Percentiles rank a stretch among this genome's conserved stretches.
These are phyloP conservation scores for Suillus fuscotomentosus DNA, from an alignment of 768 basidiomycete genomes.

Conservation along the genomic window DNA sequence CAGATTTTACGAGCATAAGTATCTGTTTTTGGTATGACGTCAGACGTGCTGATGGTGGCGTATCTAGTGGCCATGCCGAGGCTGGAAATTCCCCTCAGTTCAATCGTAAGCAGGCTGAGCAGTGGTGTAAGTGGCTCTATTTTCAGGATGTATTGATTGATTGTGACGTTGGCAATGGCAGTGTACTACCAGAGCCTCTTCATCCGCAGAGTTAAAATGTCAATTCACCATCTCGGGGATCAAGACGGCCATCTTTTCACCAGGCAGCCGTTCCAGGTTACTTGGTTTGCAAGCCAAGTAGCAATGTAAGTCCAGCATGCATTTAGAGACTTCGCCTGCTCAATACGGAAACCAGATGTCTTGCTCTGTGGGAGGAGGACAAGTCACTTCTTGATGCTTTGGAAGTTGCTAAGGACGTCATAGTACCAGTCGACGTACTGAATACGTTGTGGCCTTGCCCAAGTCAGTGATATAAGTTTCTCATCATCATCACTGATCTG, in stretches of 20 bases:
- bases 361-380: conserved; percentile 67
- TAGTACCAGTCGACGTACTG: conserved; percentile 62
- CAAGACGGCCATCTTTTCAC: conserved; percentile 55
- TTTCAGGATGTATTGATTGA: not conserved
- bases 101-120: conserved; percentile 69
- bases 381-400: conserved; percentile 54
- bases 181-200: conserved; percentile 70
- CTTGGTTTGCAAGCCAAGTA: conserved; percentile 71
- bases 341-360: conserved; percentile 41
- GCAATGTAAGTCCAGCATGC: conserved; percentile 45
- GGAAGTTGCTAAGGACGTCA: conserved; percentile 63
- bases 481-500: not conserved
- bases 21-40: not conserved
- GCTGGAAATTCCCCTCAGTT: conserved; percentile 50
- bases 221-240: conserved; percentile 52
- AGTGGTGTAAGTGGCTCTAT: conserved; percentile 63
- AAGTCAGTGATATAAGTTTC: conserved; percentile 30
- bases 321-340: conserved; percentile 14
- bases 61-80: conserved; percentile 49
- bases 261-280: conserved; percentile 66
- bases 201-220: conserved; percentile 55
- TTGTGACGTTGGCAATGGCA: conserved; percentile 23
- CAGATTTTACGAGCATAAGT: conserved; percentile 64
- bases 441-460: conserved; percentile 68
- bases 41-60: not conserved